phyloP scores from a whole-genome alignment of 345 rosid species.

The Corymbia maculata region DNA sequence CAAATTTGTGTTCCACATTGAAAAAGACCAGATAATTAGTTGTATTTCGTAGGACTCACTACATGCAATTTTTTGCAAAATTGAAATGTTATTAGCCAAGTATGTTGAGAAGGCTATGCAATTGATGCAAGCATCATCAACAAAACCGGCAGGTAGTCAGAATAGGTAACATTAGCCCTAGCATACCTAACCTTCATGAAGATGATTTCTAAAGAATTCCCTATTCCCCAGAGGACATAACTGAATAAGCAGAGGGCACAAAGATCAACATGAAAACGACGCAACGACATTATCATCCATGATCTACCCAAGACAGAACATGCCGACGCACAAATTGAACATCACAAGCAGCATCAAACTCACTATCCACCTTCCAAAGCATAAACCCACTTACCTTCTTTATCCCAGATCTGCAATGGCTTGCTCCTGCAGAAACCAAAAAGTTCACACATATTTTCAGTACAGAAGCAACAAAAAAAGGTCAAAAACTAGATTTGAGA shows the following conservation, averaged over 20 bases:
- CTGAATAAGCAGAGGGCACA: neutral
- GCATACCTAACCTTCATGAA: neutral
- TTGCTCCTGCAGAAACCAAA: conserved; percentile 39
- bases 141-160: neutral
- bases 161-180: neutral
- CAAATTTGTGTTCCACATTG: neutral
- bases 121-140: neutral
- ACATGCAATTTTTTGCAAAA: neutral
- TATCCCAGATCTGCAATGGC: conserved; percentile 83
- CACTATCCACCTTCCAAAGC: neutral
- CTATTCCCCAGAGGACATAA: neutral
- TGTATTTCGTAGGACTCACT: neutral
- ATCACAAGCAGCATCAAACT: neutral
- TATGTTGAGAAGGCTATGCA: neutral
- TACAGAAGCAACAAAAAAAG: neutral
- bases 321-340: neutral
- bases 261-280: neutral
- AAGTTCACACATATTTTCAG: neutral
- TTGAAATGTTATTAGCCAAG: neutral
- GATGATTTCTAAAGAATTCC: neutral
- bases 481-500: neutral
- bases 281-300: neutral
- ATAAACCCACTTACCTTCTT: conserved; percentile 38
- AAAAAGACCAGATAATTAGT: neutral
- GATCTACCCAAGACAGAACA: neutral